Evolutionary conservation across 805 yeast species (phyloP).

Genomic region (Ogataea parapolymorpha): DNA sequence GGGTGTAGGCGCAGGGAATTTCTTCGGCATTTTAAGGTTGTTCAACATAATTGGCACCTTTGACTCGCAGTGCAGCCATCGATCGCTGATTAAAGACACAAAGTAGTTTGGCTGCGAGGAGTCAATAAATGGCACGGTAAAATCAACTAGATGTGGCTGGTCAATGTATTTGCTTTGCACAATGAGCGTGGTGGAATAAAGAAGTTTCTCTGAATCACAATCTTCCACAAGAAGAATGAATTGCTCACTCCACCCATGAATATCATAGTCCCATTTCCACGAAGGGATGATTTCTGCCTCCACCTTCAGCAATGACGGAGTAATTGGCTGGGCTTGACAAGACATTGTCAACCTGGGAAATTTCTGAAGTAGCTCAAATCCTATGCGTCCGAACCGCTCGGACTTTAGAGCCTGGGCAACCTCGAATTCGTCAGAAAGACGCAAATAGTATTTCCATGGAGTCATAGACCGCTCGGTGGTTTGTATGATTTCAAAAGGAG

Average conservation of each 20-base stretch:
- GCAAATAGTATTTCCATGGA: constrained; percentile 79
- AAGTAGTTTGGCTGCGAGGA: constrained; percentile 70
- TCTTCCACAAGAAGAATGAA: constrained; percentile 79
- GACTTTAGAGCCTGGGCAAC: constrained; percentile 78
- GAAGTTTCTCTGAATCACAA: constrained; percentile 70
- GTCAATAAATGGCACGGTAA: constrained; percentile 56
- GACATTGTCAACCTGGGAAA: constrained; percentile 68
- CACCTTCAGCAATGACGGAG: constrained; percentile 62
- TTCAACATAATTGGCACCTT: constrained; percentile 58
- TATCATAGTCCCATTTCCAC: constrained; percentile 70
- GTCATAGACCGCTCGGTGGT: constrained; percentile 76
- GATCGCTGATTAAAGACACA: constrained; percentile 69
- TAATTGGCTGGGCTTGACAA: constrained; percentile 71
- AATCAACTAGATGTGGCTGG: constrained; percentile 56
- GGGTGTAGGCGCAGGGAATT: constrained; percentile 60
- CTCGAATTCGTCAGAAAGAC: constrained; percentile 63
- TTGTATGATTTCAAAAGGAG: constrained; percentile 66
- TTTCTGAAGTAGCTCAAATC: constrained; percentile 56
- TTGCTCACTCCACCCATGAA: constrained; percentile 64
- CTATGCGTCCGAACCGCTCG: constrained; percentile 59
- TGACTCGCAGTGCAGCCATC: constrained; percentile 77
- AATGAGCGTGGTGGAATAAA: constrained; percentile 54
- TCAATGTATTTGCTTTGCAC: constrained; percentile 49
- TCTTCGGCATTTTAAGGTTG: constrained; percentile 54
- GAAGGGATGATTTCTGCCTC: constrained; percentile 65